Evolutionary conservation across 768 basidiomycete species (phyloP).

Genomic region (Kwoniella heveanensis): DNA sequence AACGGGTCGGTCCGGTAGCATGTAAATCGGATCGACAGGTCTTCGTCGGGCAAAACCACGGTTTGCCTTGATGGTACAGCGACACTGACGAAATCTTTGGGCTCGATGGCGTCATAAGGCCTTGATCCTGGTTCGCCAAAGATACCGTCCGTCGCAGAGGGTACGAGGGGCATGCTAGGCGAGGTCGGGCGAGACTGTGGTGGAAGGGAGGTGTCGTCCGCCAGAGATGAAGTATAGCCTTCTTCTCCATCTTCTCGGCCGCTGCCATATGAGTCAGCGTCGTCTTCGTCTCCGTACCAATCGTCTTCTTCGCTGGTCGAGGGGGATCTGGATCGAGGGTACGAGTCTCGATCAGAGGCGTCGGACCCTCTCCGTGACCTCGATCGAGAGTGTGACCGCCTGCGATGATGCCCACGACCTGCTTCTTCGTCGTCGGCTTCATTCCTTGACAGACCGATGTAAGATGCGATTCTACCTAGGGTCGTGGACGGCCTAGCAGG

Average conservation of each 20-base stretch:
- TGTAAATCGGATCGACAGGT: constrained; percentile 79
- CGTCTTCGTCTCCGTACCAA: constrained; percentile 53
- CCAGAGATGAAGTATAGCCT: constrained; percentile 52
- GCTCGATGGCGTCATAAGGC: constrained; percentile 29
- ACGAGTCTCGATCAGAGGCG: constrained; percentile 34
- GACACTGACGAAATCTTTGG: constrained; percentile 44
- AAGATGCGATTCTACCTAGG: constrained; percentile 41
- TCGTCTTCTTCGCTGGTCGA: constrained; percentile 50
- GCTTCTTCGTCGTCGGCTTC: constrained; percentile 43
- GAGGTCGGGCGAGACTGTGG: constrained; percentile 55
- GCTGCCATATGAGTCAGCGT: constrained; percentile 42
- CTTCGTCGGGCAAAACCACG: constrained; percentile 84
- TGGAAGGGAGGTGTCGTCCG: constrained; percentile 55
- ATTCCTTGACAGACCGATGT: constrained; percentile 42
- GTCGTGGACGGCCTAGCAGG: constrained; percentile 34
- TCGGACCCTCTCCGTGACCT: constrained; percentile 38
- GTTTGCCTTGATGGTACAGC: constrained; percentile 65
- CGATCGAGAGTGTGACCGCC: constrained; percentile 35
- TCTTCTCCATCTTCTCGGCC: constrained; percentile 50
- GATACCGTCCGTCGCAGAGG: constrained; percentile 45
- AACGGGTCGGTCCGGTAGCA: constrained; percentile 73
- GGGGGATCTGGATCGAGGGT: constrained; percentile 15
- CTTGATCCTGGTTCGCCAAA: constrained; percentile 47
- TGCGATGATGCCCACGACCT: constrained; percentile 17
- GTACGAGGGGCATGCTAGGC: constrained; percentile 51